Evolutionary conservation across 169 alveolate species (phyloP), one percentile per base, ranked within the genome.

Genomic region (Plasmodium vivax): DNA sequence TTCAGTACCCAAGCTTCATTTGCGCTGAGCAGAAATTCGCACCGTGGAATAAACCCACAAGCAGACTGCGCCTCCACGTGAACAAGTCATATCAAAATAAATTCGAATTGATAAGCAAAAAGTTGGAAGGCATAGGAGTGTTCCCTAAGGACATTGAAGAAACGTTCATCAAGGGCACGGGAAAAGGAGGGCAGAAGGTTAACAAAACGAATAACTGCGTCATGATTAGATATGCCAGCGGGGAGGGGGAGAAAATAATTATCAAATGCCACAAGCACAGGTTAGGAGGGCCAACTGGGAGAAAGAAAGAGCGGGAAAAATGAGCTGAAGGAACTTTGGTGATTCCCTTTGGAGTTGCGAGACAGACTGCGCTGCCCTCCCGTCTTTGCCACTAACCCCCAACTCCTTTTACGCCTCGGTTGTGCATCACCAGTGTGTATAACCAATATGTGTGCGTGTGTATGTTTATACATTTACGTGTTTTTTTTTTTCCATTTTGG

Each of bases 121-220:
- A 75, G 88, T 91, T 94, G 51, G 77, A 84, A 81, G 91, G 62
- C 62, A 75, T 94, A 16, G 96, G 95, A 34, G 85, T 95, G 7
- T 74, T 34, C 5, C 93, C 81, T 8, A 82, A 83, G 19, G 95
- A 96, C 56, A 79, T 97, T 38, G 96, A 93, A 79, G 98, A 97
- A 91, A 34, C 92, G 36, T 97, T 94, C 92, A 92, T 97, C 58
- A 96, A 94, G 83, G 99, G 98, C 9, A 93, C 96, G 38, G 99
- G 99, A 23, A 97, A 97, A 30, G 99, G 99, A 8, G 99, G 99
- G 16, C 98, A 98, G 93, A 97, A 97, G 94, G 97, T 97, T 43
- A 98, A 98, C 93, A 98, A 98, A 93, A 95, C 98, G 1, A 96
- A 93, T 84, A 97, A 95, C 91, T 97, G 98, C 94, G 98, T 96